Base-by-base conservation (phyloP, 371 early-diverging fungal genomes). In the Saksenaea vasiformis region DNA sequence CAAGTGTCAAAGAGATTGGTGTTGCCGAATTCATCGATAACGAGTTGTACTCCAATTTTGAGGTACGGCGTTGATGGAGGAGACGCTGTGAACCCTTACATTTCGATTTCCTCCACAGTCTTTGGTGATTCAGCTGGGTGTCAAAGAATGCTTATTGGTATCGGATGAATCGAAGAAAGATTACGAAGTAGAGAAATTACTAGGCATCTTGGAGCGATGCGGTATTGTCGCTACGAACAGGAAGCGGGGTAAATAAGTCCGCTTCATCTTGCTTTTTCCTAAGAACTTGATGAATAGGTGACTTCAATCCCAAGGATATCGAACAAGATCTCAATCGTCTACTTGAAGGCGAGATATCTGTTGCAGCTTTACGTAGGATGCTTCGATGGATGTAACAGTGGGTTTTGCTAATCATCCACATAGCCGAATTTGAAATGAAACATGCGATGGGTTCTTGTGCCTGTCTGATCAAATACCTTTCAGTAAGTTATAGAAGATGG, bases 11-110 rank as follows among this genome's bases (percentile, higher is more conserved):
- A 19, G 81, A 76, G 43, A 73, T 97, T 19, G 94, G 93, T 4
- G 86, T 97, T 3, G 68, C 90, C 53, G 93, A 97, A 73, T 96
- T 97, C 71, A 73, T 92, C 24, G 98, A 98, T 78, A 94, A 92
- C 68, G 95, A 96, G 38, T 80, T 92, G 1, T 96, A 90, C 66
- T 90, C 95, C 4, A 96, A 96, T 70, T 85, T 97, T 54, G 97
- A 98, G 80, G 89, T 89, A 74, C 2, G 31, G 35, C 9, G 13
- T 13, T 24, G 3, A n/a, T 3, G 11, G 5, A 56, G 15, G 10
- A 47, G 11, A 47, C 11, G n/a, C 15, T n/a, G 2, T 7, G 22
- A 27, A 54, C n/a, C 15, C 19, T 38, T 19, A 26, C 15, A 43
- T 55, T 39, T 28, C 36, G 5, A 7, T 31, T 24, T 64, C n/a